phyloP scores from a whole-genome alignment of 805 yeast species.

The Scheffersomyces ergatensis region DNA sequence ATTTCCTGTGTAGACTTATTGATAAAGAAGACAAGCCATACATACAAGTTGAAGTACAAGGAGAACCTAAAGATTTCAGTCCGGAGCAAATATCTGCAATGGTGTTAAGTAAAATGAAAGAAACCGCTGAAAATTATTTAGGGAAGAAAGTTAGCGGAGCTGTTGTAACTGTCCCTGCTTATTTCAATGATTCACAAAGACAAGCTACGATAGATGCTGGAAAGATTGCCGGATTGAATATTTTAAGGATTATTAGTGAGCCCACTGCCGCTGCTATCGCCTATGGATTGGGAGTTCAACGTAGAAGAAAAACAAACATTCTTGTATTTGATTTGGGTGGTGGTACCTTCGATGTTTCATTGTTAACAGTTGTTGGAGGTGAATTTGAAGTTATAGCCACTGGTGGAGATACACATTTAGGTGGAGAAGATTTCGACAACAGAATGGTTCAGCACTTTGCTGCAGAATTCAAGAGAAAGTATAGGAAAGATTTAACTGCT shows the following conservation, averaged over 20 bases:
- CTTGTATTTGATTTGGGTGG: conserved; percentile 94
- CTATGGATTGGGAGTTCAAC: conserved; percentile 23
- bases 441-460: conserved; percentile 82
- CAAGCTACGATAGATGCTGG: conserved; percentile 32
- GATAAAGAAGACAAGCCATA: conserved; percentile 81
- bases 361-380: conserved; percentile 83
- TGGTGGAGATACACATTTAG: conserved; percentile 72
- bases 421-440: conserved; percentile 95
- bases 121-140: conserved; percentile 84
- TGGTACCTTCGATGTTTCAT: conserved; percentile 91
- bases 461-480: conserved; percentile 92
- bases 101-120: conserved; percentile 89
- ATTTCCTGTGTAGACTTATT: conserved; percentile 79
- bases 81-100: conserved; percentile 93
- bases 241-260: conserved; percentile 38
- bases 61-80: conserved; percentile 79
- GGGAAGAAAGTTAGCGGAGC: conserved; percentile 69
- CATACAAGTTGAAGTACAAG: conserved; percentile 81
- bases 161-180: conserved; percentile 15
- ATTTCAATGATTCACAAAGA: background rate
- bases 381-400: conserved; percentile 89
- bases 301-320: conserved; percentile 65
- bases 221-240: conserved; percentile 38
- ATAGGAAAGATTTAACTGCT: conserved; percentile 73
- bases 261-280: conserved; percentile 46